phyloP scores from a whole-genome alignment of 805 yeast species.

The Wilhelminamyces savonicus region DNA sequence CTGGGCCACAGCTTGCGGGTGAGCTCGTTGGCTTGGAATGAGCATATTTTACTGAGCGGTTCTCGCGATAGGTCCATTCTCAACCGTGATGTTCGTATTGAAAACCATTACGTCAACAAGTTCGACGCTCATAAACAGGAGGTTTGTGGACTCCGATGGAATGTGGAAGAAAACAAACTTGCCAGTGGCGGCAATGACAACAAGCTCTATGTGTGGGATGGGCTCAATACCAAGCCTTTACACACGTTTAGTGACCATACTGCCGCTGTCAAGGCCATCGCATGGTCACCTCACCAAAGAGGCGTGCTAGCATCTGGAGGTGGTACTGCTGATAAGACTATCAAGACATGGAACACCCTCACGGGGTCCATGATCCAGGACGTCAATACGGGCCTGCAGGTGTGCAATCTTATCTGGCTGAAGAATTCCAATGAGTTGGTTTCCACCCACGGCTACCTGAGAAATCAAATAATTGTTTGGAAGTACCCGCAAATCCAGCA shows the following conservation, averaged over 20 bases:
- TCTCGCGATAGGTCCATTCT: conserved; percentile 78
- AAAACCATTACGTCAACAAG: conserved; percentile 71
- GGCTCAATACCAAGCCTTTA: conserved; percentile 59
- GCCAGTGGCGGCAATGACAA: conserved; percentile 98
- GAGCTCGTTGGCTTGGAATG: conserved; percentile 90
- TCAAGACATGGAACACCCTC: conserved; percentile 87
- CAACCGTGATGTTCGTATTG: conserved; percentile 86
- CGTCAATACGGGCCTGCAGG: conserved; percentile 94
- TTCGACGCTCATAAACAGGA: conserved; percentile 82
- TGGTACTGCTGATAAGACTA: conserved; percentile 88
- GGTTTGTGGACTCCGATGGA: conserved; percentile 96
- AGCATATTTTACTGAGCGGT: conserved; percentile 82
- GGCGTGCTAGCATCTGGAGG: conserved; percentile 95
- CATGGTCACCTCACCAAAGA: conserved; percentile 97
- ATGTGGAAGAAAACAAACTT: conserved; percentile 78
- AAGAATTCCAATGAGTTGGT: conserved; percentile 87
- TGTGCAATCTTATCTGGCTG: conserved; percentile 92
- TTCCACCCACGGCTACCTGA: conserved; percentile 89
- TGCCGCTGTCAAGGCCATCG: conserved; percentile 94
- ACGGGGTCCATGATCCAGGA: conserved; percentile 70
- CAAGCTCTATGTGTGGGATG: conserved; percentile 82
- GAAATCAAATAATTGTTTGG: conserved; percentile 91
- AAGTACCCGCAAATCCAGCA: conserved; percentile 90
- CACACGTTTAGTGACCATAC: conserved; percentile 74
- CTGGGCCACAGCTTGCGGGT: conserved; percentile 85